A percentile compares a stretch with the other conserved stretches of the same genome.
Evolutionary conservation across 2,329 filamentous ascomycete genomes (phyloP).

Genomic region (Meredithiella fracta): DNA sequence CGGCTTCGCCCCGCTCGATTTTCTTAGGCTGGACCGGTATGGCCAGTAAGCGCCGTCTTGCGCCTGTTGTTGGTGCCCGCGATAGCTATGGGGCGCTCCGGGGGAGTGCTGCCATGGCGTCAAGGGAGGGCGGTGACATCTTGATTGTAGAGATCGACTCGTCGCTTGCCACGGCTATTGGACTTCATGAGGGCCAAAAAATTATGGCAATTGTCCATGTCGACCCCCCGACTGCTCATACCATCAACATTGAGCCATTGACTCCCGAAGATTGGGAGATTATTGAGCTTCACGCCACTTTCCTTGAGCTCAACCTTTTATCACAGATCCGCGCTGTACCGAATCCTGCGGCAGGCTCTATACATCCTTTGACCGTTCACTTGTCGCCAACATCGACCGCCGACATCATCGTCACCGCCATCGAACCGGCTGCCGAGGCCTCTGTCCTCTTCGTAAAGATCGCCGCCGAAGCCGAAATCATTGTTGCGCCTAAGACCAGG

Average conservation of each 20-base stretch:
- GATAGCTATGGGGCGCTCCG: slow-evolving; percentile 51
- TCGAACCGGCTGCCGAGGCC: slow-evolving; percentile 42
- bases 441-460: slow-evolving; percentile 70
- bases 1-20: slow-evolving; percentile 44
- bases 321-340: slow-evolving; percentile 86
- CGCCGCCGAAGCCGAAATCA: slow-evolving; percentile 84
- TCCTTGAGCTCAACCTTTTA: slow-evolving; percentile 83
- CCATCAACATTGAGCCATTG: slow-evolving; percentile 88
- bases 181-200: slow-evolving; percentile 67
- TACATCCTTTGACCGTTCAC: slow-evolving; percentile 78
- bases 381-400: slow-evolving; percentile 90
- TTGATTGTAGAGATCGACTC: slow-evolving; percentile 73
- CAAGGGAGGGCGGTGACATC: slow-evolving; percentile 55
- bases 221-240: slow-evolving; percentile 80
- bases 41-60: slow-evolving; percentile 73
- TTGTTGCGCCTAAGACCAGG: slow-evolving; percentile 85
- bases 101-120: slow-evolving; percentile 26
- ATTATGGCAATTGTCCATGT: slow-evolving; percentile 58
- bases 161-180: slow-evolving; percentile 61
- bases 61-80: slow-evolving; percentile 52
- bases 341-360: slow-evolving; percentile 48
- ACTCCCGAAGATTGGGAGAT: slow-evolving; percentile 98
- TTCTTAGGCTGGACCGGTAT: slow-evolving; percentile 96
- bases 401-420: slow-evolving; percentile 68
- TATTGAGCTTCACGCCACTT: slow-evolving; percentile 91